Evolutionary conservation across 1,284 basidiomycete species (phyloP).

Genomic region (Rhodotorula glutinis): DNA sequence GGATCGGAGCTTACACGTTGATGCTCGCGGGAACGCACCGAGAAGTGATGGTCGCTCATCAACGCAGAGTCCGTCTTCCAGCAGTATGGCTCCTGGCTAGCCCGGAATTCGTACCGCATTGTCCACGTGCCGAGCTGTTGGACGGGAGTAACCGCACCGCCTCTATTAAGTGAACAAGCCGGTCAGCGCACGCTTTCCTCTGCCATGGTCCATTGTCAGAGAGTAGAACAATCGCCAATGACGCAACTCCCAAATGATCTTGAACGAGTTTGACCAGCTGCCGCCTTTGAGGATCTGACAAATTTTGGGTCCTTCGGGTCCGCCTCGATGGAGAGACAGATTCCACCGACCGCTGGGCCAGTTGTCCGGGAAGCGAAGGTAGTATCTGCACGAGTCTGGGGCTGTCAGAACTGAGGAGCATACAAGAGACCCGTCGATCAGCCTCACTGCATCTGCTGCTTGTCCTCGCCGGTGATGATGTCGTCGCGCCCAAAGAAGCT

Average conservation of each 20-base stretch:
- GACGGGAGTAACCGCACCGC: not conserved
- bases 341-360: slow-evolving; percentile 8
- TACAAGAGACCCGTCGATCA: no score
- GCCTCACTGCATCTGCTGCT: slow-evolving; percentile 8
- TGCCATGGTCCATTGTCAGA: no score
- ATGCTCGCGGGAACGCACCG: slow-evolving; percentile 3
- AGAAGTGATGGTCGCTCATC: not conserved
- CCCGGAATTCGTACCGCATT: not conserved
- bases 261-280: not conserved
- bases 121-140: not conserved
- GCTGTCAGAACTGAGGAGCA: not conserved
- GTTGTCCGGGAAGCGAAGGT: slow-evolving; percentile 17
- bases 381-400: not conserved
- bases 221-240: no score
- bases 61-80: not conserved
- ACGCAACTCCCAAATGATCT: not conserved
- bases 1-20: not conserved
- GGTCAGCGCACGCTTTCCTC: no score
- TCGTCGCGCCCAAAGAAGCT: slow-evolving; percentile 13
- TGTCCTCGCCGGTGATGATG: slow-evolving; percentile 20
- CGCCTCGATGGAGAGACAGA: slow-evolving; percentile 7
- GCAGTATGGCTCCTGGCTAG: not conserved
- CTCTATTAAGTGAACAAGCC: not conserved
- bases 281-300: slow-evolving; percentile 5
- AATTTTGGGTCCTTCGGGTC: slow-evolving; percentile 3